Conservation (phyloP, 2,329 filamentous ascomycete species). For the Aspergillus aculeatus region DNA sequence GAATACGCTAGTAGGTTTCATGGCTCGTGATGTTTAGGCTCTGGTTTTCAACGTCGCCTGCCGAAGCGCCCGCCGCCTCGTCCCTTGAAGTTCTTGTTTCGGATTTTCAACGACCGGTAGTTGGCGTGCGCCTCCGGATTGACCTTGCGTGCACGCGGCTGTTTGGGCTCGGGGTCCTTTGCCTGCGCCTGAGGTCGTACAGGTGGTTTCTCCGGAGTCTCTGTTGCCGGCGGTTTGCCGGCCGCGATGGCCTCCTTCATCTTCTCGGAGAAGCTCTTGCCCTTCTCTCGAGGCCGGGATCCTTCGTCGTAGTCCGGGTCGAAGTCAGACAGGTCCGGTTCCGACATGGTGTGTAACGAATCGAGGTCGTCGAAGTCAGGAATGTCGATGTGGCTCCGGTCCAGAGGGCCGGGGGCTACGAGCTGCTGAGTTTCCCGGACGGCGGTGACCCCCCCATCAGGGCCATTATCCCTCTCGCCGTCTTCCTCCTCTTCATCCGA, state of each 20-base stretch:
- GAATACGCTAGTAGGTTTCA: conserved; percentile 12
- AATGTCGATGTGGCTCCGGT: conserved; percentile 7
- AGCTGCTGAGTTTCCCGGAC: conserved; percentile 31
- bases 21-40: conserved; percentile 17
- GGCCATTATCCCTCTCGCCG: too few relatives aligned
- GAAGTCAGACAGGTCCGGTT: conserved; percentile 27
- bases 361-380: conserved; percentile 16
- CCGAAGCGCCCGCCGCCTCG: conserved; percentile 39
- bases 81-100: conserved; percentile 38
- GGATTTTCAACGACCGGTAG: conserved; percentile 49
- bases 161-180: conserved; percentile 26
- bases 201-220: conserved; percentile 16
- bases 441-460: conserved; percentile 30
- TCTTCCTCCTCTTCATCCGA: conserved; percentile 19
- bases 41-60: conserved; percentile 25
- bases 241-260: conserved; percentile 37
- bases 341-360: conserved; percentile 30
- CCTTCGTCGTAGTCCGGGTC: conserved; percentile 32
- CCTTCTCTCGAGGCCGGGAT: conserved; percentile 18
- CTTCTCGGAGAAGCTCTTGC: conserved; percentile 37
- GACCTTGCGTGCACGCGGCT: conserved; percentile 35
- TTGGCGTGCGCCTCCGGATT: conserved; percentile 50
- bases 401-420: conserved; percentile 10
- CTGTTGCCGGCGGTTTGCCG: conserved; percentile 17
- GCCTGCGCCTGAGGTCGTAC: not conserved